Percentiles rank a stretch among this genome's conserved stretches.
These are phyloP conservation scores for Scorias spongiosa DNA, from an alignment of 2,329 filamentous ascomycete species.

Conservation along the genomic window DNA sequence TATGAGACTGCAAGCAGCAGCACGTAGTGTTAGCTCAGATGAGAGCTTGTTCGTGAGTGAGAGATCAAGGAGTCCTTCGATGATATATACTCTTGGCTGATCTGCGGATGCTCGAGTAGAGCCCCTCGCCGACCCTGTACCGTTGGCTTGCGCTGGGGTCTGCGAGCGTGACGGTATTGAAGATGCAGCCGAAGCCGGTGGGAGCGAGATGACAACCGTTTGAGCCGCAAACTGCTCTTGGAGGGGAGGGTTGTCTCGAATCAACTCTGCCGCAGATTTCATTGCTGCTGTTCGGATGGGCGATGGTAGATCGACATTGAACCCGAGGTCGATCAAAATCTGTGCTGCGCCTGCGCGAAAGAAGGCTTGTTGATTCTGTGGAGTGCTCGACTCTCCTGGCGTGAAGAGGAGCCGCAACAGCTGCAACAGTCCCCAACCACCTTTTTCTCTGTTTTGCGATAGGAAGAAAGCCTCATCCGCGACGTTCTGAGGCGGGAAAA, in stretches of 20 bases:
- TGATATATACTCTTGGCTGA: slow-evolving; percentile 54
- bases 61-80: slow-evolving; percentile 79
- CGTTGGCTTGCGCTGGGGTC: slow-evolving; percentile 12
- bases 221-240: slow-evolving; percentile 85
- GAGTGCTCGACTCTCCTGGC: slow-evolving; percentile 62
- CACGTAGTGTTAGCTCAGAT: slow-evolving; percentile 61
- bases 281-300: slow-evolving; percentile 79
- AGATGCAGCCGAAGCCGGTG: slow-evolving; percentile 5
- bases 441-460: slow-evolving; percentile 59
- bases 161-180: background rate
- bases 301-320: slow-evolving; percentile 55
- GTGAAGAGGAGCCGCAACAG: slow-evolving; percentile 77
- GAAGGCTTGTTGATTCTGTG: slow-evolving; percentile 72
- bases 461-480: slow-evolving; percentile 11
- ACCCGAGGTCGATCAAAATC: slow-evolving; percentile 68
- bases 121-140: slow-evolving; percentile 10
- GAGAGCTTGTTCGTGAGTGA: slow-evolving; percentile 53
- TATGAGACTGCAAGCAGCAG: slow-evolving; percentile 77
- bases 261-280: slow-evolving; percentile 72
- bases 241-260: slow-evolving; percentile 60
- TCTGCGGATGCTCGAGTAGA: slow-evolving; percentile 16
- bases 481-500: slow-evolving; percentile 29
- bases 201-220: slow-evolving; percentile 41
- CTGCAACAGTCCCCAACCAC: slow-evolving; percentile 76
- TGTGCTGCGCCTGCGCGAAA: slow-evolving; percentile 69